Evolutionary conservation across 106 monocot species (phyloP).

Genomic region (Platanthera zijinensis): DNA sequence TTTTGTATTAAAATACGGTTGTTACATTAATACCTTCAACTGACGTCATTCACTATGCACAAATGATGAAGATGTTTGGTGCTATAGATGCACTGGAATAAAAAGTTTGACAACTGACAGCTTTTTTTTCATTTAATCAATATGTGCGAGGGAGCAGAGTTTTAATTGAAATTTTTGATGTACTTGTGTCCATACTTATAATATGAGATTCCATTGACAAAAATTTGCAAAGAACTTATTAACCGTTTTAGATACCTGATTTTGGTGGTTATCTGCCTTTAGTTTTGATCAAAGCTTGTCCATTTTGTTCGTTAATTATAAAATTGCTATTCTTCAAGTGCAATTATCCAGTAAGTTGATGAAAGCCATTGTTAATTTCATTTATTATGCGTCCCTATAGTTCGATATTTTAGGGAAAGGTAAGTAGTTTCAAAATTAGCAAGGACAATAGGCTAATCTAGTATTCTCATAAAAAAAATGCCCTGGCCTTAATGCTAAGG

Average conservation of each 20-base stretch:
- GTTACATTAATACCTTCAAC: background rate
- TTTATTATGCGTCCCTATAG: background rate
- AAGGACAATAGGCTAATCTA: too few species aligned
- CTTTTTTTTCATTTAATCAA: background rate
- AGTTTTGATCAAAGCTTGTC: background rate
- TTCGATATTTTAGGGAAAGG: too few species aligned
- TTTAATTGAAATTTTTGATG: background rate
- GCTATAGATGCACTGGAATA: background rate
- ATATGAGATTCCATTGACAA: background rate
- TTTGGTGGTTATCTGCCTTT: background rate
- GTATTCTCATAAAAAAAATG: too few species aligned
- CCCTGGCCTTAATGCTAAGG: too few species aligned
- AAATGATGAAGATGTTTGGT: background rate
- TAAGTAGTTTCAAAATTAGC: too few species aligned
- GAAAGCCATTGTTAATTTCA: background rate
- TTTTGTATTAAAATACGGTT: background rate
- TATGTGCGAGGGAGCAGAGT: background rate
- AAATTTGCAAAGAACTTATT: background rate
- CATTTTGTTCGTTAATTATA: background rate
- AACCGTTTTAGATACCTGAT: background rate
- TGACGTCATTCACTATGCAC: background rate
- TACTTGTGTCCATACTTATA: background rate
- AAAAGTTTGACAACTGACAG: background rate
- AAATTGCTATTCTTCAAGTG: background rate
- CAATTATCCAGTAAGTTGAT: slow-evolving; percentile 2